Conservation (phyloP, 495 filamentous ascomycete genomes). For the Apodospora peruviana region DNA sequence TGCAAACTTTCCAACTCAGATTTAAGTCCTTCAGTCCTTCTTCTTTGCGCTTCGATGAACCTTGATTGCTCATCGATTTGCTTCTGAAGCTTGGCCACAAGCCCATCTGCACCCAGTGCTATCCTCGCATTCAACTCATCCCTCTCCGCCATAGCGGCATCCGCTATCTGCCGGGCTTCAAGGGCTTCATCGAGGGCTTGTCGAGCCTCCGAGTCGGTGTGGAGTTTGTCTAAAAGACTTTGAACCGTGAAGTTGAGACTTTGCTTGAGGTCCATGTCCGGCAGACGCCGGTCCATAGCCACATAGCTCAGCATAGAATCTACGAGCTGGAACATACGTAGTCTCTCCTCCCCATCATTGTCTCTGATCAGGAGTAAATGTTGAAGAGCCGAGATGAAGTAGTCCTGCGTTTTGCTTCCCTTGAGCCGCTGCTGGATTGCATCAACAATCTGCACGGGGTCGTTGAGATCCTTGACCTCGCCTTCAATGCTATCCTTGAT, state of each 20-base stretch:
- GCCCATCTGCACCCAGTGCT: constrained; percentile 85
- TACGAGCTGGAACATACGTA: constrained; percentile 96
- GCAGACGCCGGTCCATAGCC: constrained; percentile 92
- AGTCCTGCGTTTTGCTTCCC: constrained; percentile 81
- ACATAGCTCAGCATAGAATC: constrained; percentile 98
- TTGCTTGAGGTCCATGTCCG: constrained; percentile 95
- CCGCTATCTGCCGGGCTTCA: constrained; percentile 84
- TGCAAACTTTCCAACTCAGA: constrained; percentile 85
- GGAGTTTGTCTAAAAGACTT: constrained; percentile 85
- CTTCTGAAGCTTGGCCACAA: constrained; percentile 88
- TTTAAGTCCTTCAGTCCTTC: constrained; percentile 77
- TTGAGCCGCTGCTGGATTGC: constrained; percentile 85
- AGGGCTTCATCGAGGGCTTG: constrained; percentile 85
- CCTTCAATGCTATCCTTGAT: constrained; percentile 87
- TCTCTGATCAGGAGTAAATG: constrained; percentile 92
- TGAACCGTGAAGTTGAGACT: constrained; percentile 97
- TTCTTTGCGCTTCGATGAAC: constrained; percentile 80
- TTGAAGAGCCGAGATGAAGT: constrained; percentile 92
- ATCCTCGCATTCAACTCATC: constrained; percentile 95
- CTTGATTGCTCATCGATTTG: constrained; percentile 87
- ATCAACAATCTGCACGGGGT: constrained; percentile 87
- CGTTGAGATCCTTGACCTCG: constrained; percentile 89
- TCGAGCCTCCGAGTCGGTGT: constrained; percentile 91
- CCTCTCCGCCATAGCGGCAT: constrained; percentile 89
- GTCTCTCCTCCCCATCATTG: constrained; percentile 84